Percentiles rank a stretch among this genome's conserved stretches.
These are phyloP conservation scores for Closterium sp. DNA, from an alignment of 139 green algal genomes.

Conservation along the genomic window DNA sequence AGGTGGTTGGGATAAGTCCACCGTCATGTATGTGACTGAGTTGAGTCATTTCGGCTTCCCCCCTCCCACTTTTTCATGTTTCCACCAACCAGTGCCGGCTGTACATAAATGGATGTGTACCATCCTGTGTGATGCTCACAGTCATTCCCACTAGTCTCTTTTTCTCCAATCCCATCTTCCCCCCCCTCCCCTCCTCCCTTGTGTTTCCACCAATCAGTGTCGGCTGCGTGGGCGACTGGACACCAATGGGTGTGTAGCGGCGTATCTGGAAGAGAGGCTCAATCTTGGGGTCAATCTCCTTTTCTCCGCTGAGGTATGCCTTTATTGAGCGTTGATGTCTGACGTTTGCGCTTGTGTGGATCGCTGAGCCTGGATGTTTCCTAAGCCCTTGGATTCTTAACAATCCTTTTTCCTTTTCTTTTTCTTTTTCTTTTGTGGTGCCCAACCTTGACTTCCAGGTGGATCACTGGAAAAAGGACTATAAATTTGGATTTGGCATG, in stretches of 20 bases:
- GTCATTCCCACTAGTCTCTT: no score
- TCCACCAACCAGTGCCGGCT: constrained; percentile 43
- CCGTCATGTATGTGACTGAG: neutral
- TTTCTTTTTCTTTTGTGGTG: no score
- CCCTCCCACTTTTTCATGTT: neutral
- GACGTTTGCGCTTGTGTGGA: no score
- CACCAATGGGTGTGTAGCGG: constrained; percentile 77
- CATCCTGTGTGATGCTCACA: constrained; percentile 52
- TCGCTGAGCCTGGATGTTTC: no score
- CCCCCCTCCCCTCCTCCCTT: neutral
- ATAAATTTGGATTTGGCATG: constrained; percentile 96
- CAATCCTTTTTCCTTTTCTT: no score
- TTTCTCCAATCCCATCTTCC: no score
- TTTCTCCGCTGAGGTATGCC: no score
- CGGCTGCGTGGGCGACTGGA: constrained; percentile 62
- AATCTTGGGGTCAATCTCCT: constrained; percentile 94
- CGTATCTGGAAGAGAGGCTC: constrained; percentile 91
- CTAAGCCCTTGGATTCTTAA: no score
- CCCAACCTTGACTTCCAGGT: no score
- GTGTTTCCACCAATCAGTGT: constrained; percentile 15
- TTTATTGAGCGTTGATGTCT: no score
- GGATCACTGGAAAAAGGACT: constrained; percentile 91
- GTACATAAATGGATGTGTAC: constrained; percentile 79
- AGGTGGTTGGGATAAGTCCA: neutral
- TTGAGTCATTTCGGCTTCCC: no score